A percentile compares a stretch with the other conserved stretches of the same genome.
phyloP scores from a whole-genome alignment of 768 basidiomycete genomes.

The Leccinum imitatum region DNA sequence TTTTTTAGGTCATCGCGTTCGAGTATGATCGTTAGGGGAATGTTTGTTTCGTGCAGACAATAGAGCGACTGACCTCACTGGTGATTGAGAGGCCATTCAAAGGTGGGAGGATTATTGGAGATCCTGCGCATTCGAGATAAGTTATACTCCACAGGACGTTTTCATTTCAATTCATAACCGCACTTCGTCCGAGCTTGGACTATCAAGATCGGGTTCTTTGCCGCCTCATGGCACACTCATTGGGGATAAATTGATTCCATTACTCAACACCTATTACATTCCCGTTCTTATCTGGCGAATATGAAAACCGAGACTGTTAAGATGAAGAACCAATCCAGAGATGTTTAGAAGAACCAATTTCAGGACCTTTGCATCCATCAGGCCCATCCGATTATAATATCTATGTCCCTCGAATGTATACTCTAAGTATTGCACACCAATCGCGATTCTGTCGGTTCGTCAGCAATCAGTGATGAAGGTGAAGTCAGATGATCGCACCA shows the following conservation, averaged over 20 bases:
- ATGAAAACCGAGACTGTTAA: background rate
- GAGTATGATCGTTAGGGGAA: no score
- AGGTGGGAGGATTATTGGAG: no score
- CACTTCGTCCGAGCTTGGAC: background rate
- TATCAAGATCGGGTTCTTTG: background rate
- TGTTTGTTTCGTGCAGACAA: no score
- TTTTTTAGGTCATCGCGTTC: no score
- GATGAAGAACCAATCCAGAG: background rate
- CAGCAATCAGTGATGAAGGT: background rate
- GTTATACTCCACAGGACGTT: background rate
- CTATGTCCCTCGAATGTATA: no score
- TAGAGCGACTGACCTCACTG: no score
- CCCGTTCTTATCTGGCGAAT: background rate
- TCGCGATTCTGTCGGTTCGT: slow-evolving; percentile 54
- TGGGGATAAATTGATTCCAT: background rate
- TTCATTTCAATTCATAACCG: slow-evolving; percentile 1
- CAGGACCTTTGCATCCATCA: no score
- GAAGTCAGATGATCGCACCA: background rate
- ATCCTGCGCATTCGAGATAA: background rate
- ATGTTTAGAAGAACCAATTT: no score
- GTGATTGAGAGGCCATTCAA: no score
- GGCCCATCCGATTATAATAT: no score
- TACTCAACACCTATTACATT: background rate
- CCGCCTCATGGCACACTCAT: background rate
- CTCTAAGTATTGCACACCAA: background rate